Evolutionary conservation across 805 yeast species (phyloP).

Genomic region (Candida khao-thaluensis): DNA sequence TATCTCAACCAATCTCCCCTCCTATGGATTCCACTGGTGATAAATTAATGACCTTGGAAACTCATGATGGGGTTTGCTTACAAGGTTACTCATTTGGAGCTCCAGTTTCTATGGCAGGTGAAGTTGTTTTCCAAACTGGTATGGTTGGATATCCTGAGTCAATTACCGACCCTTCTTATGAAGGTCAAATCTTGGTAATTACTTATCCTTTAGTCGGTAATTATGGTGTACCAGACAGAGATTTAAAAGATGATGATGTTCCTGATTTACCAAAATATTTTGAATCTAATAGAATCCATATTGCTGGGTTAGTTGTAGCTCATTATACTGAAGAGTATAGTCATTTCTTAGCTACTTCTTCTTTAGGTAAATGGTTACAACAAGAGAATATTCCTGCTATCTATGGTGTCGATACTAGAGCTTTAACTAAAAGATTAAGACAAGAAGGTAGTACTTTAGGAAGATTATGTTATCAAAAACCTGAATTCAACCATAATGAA

Average conservation of each 20-base stretch:
- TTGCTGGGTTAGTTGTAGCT: slow-evolving; percentile 96
- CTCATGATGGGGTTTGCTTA: slow-evolving; percentile 79
- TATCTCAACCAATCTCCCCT: slow-evolving; percentile 81
- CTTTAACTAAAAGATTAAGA: slow-evolving; percentile 89
- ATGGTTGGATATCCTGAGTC: slow-evolving; percentile 99
- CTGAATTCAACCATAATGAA: slow-evolving; percentile 27
- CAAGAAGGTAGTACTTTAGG: slow-evolving; percentile 91
- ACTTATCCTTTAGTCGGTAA: slow-evolving; percentile 97
- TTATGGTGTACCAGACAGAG: slow-evolving; percentile 96
- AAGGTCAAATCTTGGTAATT: slow-evolving; percentile 94
- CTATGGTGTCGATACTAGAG: slow-evolving; percentile 96
- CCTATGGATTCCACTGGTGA: slow-evolving; percentile 83
- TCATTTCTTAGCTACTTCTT: slow-evolving; percentile 88
- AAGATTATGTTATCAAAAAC: slow-evolving; percentile 67
- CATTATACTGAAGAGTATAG: slow-evolving; percentile 96
- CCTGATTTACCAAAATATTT: slow-evolving; percentile 84
- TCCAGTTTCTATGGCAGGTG: slow-evolving; percentile 85
- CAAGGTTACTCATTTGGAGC: slow-evolving; percentile 99
- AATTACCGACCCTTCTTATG: slow-evolving; percentile 96
- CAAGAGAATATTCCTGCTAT: slow-evolving; percentile 92
- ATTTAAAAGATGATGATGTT: slow-evolving; percentile 59
- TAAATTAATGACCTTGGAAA: slow-evolving; percentile 81
- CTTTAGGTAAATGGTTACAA: slow-evolving; percentile 91
- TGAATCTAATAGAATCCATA: slow-evolving; percentile 88
- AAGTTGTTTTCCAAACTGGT: slow-evolving; percentile 98